Evolutionary conservation across 345 rosid species (phyloP).

Genomic region (Triadica sebifera): DNA sequence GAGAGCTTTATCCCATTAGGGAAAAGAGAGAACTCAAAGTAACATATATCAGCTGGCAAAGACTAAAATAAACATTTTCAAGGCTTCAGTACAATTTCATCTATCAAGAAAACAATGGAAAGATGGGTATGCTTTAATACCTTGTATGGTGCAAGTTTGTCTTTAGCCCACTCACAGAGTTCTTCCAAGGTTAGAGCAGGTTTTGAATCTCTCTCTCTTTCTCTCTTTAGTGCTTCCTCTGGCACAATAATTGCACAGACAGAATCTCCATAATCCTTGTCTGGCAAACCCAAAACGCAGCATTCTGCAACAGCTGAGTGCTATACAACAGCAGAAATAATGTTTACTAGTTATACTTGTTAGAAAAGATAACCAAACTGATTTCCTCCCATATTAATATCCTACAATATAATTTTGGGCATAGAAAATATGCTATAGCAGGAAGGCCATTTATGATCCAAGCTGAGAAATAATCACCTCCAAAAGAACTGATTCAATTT

Average conservation of each 20-base stretch:
- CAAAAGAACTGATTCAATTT: constrained; percentile 83
- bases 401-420: neutral
- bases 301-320: constrained; percentile 84
- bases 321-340: constrained; percentile 39
- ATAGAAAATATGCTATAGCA: neutral
- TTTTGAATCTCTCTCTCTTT: constrained; percentile 41
- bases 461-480: constrained; percentile 48
- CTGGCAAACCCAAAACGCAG: constrained; percentile 86
- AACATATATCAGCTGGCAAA: neutral
- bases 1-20: neutral
- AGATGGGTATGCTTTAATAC: constrained; percentile 33
- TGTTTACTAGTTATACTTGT: neutral
- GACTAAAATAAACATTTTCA: neutral
- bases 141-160: constrained; percentile 98
- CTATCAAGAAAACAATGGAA: neutral
- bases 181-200: constrained; percentile 70
- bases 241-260: constrained; percentile 70
- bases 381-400: neutral
- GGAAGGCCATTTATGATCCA: neutral
- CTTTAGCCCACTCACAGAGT: constrained; percentile 81
- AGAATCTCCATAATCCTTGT: constrained; percentile 84
- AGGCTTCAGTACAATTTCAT: neutral
- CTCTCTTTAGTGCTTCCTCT: constrained; percentile 47
- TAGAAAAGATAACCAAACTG: neutral
- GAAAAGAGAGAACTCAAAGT: neutral